Conservation (phyloP, 2,329 filamentous ascomycete genomes). For the Coniochaeta ligniaria region DNA sequence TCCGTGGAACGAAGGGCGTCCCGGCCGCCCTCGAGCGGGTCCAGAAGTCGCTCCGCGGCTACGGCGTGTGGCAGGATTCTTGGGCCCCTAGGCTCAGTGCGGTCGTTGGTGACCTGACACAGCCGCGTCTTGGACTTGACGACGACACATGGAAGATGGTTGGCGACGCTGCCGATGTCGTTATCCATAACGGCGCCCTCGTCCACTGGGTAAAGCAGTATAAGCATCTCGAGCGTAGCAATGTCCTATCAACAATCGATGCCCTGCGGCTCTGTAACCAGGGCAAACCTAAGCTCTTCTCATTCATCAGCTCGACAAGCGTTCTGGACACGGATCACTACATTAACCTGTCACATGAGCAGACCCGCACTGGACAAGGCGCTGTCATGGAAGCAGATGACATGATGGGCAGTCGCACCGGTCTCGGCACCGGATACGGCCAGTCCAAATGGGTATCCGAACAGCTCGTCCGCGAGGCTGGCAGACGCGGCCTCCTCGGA, state of each 20-base stretch:
- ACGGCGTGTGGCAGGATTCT: slow-evolving; percentile 68
- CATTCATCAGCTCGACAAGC: not conserved
- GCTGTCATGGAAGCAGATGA: not conserved
- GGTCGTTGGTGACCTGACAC: slow-evolving; percentile 66
- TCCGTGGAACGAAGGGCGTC: slow-evolving; percentile 58
- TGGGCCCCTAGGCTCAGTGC: slow-evolving; percentile 61
- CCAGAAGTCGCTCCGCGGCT: slow-evolving; percentile 60
- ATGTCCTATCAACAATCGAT: not conserved
- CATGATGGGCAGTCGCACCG: not conserved
- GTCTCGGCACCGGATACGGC: not conserved
- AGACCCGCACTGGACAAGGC: not conserved
- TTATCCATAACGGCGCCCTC: not conserved
- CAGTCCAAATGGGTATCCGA: slow-evolving; percentile 67
- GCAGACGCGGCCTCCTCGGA: slow-evolving; percentile 66
- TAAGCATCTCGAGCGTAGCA: not conserved
- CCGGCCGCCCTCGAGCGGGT: slow-evolving; percentile 58
- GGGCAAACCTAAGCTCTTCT: not conserved
- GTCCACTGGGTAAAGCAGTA: not conserved
- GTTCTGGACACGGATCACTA: slow-evolving; percentile 1
- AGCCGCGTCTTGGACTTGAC: slow-evolving; percentile 67
- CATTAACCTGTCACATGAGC: not conserved
- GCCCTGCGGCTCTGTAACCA: not conserved
- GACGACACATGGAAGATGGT: slow-evolving; percentile 59
- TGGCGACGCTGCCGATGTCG: slow-evolving; percentile 57
- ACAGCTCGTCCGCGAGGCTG: slow-evolving; percentile 69